Conservation (phyloP, 169 alveolate genomes). For the Plasmodium cynomolgi region DNA sequence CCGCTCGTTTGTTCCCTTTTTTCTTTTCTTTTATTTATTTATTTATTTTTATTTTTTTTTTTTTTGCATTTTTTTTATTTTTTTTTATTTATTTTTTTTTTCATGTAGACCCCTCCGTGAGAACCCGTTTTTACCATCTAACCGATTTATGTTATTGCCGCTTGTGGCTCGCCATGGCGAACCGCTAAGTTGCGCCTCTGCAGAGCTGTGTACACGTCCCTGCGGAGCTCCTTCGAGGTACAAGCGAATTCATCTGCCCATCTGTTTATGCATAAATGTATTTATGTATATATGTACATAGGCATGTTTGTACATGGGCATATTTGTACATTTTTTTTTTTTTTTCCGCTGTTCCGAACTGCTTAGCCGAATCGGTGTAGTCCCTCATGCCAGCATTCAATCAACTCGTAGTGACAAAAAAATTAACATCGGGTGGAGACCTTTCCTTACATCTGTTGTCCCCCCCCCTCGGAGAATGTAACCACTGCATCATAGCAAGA, state of each 20-base stretch:
- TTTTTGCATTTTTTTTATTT: not conserved
- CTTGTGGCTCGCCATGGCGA: not conserved
- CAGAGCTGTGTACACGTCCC: slow-evolving; percentile 11
- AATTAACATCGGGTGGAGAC: not conserved
- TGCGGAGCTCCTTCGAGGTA: not conserved
- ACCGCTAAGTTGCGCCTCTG: not conserved
- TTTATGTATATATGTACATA: not conserved
- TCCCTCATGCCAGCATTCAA: not conserved
- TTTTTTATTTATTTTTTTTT: not conserved
- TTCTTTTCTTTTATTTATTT: too few relatives aligned
- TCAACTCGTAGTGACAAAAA: not conserved
- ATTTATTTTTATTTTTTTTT: too few relatives aligned
- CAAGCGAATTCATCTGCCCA: not conserved
- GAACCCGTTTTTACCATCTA: not conserved
- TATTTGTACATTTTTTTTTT: not conserved
- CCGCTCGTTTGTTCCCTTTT: not conserved
- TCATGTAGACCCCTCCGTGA: not conserved
- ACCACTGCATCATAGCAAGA: not conserved
- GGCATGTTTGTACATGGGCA: too few relatives aligned
- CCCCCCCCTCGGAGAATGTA: not conserved
- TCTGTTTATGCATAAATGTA: not conserved
- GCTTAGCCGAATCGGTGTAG: not conserved
- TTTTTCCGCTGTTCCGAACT: not conserved
- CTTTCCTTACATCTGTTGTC: not conserved
- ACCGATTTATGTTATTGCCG: not conserved